These are phyloP conservation scores for Turritis glabra DNA, from an alignment of 345 rosid species.

Conservation along the genomic window DNA sequence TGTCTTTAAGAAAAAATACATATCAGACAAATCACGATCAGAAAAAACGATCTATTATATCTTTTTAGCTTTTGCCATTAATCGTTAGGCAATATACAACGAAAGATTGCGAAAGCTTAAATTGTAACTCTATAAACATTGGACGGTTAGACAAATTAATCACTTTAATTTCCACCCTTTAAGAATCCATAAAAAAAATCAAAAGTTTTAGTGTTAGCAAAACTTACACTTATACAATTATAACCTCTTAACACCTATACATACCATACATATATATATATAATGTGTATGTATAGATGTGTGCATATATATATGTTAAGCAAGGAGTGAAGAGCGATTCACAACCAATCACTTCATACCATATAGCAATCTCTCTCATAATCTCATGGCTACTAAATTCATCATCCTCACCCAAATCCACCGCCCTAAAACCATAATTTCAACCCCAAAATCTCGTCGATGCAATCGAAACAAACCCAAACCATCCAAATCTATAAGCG, in stretches of 20 bases:
- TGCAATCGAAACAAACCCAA: conserved; percentile 17
- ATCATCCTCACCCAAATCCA: conserved; percentile 24
- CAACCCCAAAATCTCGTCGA: conserved; percentile 18
- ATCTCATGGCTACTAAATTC: conserved; percentile 38
- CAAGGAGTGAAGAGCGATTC: conserved; percentile 1
- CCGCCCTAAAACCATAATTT: conserved; percentile 22
- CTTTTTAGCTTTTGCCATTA: conserved; percentile 2
- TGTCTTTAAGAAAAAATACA: background rate
- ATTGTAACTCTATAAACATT: background rate
- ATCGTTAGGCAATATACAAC: conserved; percentile 30
- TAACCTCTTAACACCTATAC: background rate
- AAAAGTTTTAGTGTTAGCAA: background rate
- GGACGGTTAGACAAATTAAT: background rate
- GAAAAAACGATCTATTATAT: conserved; percentile 6
- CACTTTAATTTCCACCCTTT: too few relatives aligned
- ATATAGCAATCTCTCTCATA: conserved; percentile 8
- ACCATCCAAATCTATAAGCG: conserved; percentile 19
- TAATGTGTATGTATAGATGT: conserved; percentile 20
- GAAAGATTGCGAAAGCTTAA: conserved; percentile 22
- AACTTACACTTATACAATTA: conserved; percentile 3
- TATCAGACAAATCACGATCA: background rate
- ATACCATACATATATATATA: background rate
- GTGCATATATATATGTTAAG: conserved; percentile 31
- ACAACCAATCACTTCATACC: conserved; percentile 8
- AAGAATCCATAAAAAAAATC: too few relatives aligned